These are phyloP conservation scores for Epichloe aotearoae DNA, from an alignment of 2,329 filamentous ascomycete species.

Conservation along the genomic window DNA sequence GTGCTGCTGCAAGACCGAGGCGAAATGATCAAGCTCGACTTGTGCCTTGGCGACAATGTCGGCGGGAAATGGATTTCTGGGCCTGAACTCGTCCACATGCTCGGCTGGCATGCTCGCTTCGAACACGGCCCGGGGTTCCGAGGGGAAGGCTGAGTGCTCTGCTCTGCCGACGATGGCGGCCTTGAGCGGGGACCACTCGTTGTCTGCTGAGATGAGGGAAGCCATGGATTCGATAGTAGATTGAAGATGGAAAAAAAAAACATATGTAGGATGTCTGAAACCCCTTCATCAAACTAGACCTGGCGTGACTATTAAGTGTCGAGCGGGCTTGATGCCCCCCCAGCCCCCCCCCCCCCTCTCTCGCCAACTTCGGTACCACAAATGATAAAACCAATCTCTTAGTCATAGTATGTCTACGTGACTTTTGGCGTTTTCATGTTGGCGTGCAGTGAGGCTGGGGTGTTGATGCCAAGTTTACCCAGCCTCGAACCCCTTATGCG, in stretches of 20 bases:
- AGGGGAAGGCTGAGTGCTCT: conserved; percentile 12
- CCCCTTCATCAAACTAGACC: background rate
- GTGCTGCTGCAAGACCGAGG: conserved; percentile 10
- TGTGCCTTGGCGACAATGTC: conserved; percentile 12
- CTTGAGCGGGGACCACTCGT: conserved; percentile 16
- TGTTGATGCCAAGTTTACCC: too few species aligned
- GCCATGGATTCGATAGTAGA: background rate
- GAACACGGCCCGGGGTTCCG: conserved; percentile 12
- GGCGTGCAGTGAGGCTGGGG: too few species aligned
- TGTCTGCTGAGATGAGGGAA: conserved; percentile 8
- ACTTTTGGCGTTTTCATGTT: too few species aligned
- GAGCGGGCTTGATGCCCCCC: too few species aligned
- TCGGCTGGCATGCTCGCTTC: conserved; percentile 9
- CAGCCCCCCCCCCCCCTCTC: too few species aligned
- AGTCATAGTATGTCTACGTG: too few species aligned
- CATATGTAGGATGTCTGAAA: background rate
- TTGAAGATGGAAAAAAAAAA: too few species aligned
- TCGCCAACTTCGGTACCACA: too few species aligned
- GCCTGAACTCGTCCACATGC: conserved; percentile 8
- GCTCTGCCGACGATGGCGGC: conserved; percentile 16
- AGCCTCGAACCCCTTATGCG: too few species aligned
- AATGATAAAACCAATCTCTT: too few species aligned
- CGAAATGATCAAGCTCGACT: conserved; percentile 14
- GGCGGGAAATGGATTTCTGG: conserved; percentile 10
- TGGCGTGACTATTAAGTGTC: background rate